phyloP scores from a whole-genome alignment of 2,329 filamentous ascomycete species.

The Apiospora pterosperma region DNA sequence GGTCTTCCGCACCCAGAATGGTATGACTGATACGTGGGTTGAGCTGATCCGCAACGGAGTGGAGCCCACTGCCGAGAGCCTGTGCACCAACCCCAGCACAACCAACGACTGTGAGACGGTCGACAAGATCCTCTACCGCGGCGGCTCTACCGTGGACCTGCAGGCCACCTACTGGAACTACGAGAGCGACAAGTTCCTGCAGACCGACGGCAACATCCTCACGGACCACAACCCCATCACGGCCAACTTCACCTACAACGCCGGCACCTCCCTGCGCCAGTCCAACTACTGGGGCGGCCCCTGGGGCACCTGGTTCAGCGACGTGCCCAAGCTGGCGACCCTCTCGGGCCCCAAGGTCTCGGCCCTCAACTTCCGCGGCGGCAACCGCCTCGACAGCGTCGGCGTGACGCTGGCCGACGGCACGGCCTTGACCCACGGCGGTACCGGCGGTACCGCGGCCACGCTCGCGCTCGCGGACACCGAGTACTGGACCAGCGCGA shows the following conservation, averaged over 20 bases:
- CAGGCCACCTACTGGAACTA: constrained; percentile 51
- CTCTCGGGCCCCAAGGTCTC: constrained; percentile 30
- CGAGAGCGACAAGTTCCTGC: constrained; percentile 52
- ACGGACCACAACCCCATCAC: constrained; percentile 63
- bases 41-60: constrained; percentile 46
- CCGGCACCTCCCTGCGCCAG: constrained; percentile 35
- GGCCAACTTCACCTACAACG: constrained; percentile 48
- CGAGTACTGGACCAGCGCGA: constrained; percentile 47
- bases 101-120: constrained; percentile 59
- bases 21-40: constrained; percentile 58
- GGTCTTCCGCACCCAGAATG: constrained; percentile 47
- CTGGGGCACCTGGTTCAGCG: constrained; percentile 53
- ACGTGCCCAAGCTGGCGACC: constrained; percentile 38
- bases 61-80: constrained; percentile 38
- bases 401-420: constrained; percentile 46
- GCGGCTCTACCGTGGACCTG: constrained; percentile 42
- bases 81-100: constrained; percentile 57
- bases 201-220: constrained; percentile 52
- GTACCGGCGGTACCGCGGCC: constrained; percentile 38
- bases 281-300: constrained; percentile 45
- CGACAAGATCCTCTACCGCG: constrained; percentile 63
- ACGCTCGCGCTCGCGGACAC: constrained; percentile 39
- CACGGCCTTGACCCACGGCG: constrained; percentile 48
- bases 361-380: constrained; percentile 43
- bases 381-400: constrained; percentile 47